Base-by-base conservation (phyloP, 2,329 filamentous ascomycete species). In the Monosporascus sp. region DNA sequence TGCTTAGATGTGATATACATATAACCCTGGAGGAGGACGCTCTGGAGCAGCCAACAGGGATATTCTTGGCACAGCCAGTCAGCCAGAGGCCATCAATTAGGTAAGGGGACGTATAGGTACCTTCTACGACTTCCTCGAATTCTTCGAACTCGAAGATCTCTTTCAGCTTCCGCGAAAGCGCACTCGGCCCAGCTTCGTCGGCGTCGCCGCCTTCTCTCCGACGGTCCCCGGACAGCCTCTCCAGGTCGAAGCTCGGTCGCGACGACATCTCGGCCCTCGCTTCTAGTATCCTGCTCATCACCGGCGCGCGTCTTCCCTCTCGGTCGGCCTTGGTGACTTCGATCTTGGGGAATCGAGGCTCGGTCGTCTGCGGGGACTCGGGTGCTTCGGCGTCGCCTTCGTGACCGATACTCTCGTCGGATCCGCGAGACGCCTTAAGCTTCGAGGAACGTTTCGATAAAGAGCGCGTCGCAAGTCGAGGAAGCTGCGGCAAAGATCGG, bases 1-100 rank as follows among this genome's bases (percentile, higher is more conserved):
- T 99, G 94, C 62, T 87, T 88, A 56, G 88, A 79, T 0, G 94
- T 97, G 65, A 99, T 89, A 72, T 97, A 97, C 80, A 99, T 87
- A 68, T 94, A 97, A 6, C 94, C 94, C 67, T 97, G 91, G 8
- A 97, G 79, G 31, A 97, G 76, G 45, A 96, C 90, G 65, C 88
- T 96, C 68, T 97, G 91, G 37, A 97, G 74, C 39, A 97, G 75
- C 85, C 90, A 97, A 72, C 93, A 97, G 8, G 91, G 89, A 67
- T 95, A 97, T 74, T 97, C 93, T 83, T 68, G 37, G 47, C 4
- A 6, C 9, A 59, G 57, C 49, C 48, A 39, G 49, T 48, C 49
- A 60, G 48, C 24, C 2, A 27, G 6, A n/a, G n/a, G 18, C 37
- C 6, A 48, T 11, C 3, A 47, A 56, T 39, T 49, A 31, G 45